Percentiles rank a stretch among this genome's conserved stretches.
phyloP scores from a whole-genome alignment of 2,329 filamentous ascomycete genomes.

The Aspergillus felis region DNA sequence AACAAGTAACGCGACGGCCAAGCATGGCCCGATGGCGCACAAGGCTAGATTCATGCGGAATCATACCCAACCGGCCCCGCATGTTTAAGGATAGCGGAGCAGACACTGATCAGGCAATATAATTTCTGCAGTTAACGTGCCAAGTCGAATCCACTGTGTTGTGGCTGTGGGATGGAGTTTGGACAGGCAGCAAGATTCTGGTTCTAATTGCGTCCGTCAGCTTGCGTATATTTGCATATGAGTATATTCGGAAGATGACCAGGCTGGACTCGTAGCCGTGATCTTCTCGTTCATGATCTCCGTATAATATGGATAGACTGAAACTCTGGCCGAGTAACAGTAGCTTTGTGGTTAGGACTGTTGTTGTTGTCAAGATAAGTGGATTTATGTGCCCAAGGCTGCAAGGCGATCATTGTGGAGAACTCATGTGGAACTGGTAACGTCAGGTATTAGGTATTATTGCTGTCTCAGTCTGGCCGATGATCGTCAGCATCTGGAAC shows the following conservation, averaged over 20 bases:
- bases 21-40: too few species aligned
- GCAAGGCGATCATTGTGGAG: background rate
- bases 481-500: background rate
- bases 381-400: background rate
- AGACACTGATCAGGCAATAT: background rate
- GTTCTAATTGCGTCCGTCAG: background rate
- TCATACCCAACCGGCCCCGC: background rate
- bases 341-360: background rate
- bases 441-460: background rate
- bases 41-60: background rate
- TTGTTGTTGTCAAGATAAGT: background rate
- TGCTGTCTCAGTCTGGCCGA: background rate
- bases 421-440: background rate
- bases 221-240: background rate
- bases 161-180: background rate
- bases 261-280: background rate
- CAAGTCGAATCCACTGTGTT: background rate
- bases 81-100: background rate
- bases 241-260: too few species aligned
- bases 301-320: background rate
- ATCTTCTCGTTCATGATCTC: background rate
- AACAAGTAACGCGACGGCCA: too few species aligned
- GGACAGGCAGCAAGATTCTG: background rate
- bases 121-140: background rate
- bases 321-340: background rate